Evolutionary conservation across 148 eudicot genomes (phyloP), one percentile per base, ranked within the genome.

Genomic region (Amaranthus cruentus): DNA sequence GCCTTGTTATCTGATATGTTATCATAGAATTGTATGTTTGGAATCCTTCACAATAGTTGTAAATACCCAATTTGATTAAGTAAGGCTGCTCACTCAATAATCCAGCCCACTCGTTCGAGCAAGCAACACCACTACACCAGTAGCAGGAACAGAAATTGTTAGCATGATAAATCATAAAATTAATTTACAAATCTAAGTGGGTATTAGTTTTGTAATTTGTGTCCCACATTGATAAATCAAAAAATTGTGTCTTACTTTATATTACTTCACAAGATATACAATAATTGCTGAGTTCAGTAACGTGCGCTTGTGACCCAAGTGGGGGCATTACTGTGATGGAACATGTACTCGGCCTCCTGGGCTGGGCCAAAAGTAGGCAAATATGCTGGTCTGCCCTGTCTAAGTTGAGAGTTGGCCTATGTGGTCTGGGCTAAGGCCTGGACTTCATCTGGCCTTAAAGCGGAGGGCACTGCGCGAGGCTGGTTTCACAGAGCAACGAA

Each of bases 401-500:
- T 63, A 71, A 71, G 64, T 28, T 3, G 44, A 8, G 74, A 71
- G 65, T 47, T 71, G 55, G 55, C 55, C 52, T 4, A 62, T 4
- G 53, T 47, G 74, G 13, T 5, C 13, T 46, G 53, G 63, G 42
- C 63, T 38, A 55, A 70, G 48, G 73, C 51, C 42, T 12, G 8
- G 63, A 38, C 47, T 47, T 55, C 47, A 6, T 28, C 38, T 38
- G 63, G n/a, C 48, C 73, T 28, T 70, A 55, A 21, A 44, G 73
- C 9, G 54, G 73, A 43, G 73, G 73, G 73, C 49, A 53, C 10
- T 11, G 72, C 73, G 73, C 57, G 73, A 71, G 73, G 64, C 73
- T 71, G 74, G 66, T 71, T 59, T 59, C 74, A 71, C 74, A 71
- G 74, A 59, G 74, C 74, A 71, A 51, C 47, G 74, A 59, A 47